Evolutionary conservation across 352 stramenopile species (phyloP).

Genomic region (Globisporangium yorkense): DNA sequence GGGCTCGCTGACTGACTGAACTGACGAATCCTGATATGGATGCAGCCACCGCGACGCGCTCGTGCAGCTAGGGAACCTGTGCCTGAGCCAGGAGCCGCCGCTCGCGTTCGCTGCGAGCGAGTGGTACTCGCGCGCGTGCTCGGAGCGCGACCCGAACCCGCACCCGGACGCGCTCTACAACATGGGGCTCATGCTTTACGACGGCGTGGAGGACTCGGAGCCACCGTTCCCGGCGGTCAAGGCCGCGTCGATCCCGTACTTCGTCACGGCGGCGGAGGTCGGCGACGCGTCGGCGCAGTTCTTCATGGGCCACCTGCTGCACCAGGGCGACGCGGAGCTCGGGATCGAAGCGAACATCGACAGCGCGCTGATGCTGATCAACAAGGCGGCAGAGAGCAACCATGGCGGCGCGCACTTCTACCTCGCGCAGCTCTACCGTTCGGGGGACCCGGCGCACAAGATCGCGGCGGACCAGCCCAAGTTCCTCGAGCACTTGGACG

Average conservation of each 20-base stretch:
- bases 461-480: constrained; percentile 42
- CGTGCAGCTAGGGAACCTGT: constrained; percentile 79
- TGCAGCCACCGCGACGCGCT: constrained; percentile 63
- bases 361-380: constrained; percentile 72
- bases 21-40: background rate
- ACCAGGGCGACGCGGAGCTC: constrained; percentile 67
- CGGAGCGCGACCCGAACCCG: constrained; percentile 37
- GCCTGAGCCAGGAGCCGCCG: constrained; percentile 69
- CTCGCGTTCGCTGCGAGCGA: constrained; percentile 58
- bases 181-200: constrained; percentile 71
- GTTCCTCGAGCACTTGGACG: constrained; percentile 63
- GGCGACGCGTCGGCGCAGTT: constrained; percentile 79
- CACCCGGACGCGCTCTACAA: constrained; percentile 83
- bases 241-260: constrained; percentile 61
- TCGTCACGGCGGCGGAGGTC: constrained; percentile 67
- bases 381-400: constrained; percentile 60
- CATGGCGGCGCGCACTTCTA: constrained; percentile 78
- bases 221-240: constrained; percentile 58
- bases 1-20: background rate
- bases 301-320: constrained; percentile 81
- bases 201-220: constrained; percentile 66
- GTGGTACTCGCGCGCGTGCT: constrained; percentile 67
- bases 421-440: constrained; percentile 83
- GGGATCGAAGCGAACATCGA: constrained; percentile 52
- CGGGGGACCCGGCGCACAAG: constrained; percentile 45